Evolutionary conservation across 768 basidiomycete genomes (phyloP), one percentile per base, ranked within the genome.

Genomic region (Lyophyllum atratum): DNA sequence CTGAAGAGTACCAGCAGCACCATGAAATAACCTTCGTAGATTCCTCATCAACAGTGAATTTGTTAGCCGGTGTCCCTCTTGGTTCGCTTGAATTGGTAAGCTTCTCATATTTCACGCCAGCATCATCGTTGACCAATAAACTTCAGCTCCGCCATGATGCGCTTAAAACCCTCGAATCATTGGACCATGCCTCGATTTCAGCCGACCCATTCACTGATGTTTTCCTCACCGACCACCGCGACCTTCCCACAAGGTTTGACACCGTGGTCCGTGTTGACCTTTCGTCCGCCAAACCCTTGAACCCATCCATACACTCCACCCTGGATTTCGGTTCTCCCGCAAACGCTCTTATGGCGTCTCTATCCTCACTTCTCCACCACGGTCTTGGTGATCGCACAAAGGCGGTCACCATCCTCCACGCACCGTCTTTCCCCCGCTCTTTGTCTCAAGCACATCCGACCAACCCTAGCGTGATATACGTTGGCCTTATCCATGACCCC

Each of bases 21-120:
- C 75, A 81, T 52, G 73, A 77, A 3, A 80, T 86, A 8, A 79
- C 90, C 19, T 85, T 96, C 49, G 88, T 96, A 1, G 95, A 95
- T 64, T 82, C 88, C 1, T 80, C 85, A 0, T 92, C 93, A 0
- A 79, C 80, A 8, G 76, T 89, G 46, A 98, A 99, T 67, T 66
- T 95, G 10, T 71, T 96, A 21, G 83, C 86, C 0, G 86, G 83
- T 9, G 82, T 95, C 28, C 91, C 95, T 19, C 62, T 84, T 14
- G 82, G 89, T 2, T 94, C 93, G 1, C 76, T 98, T 1, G 83
- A 90, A 49, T 73, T 96, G 71, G 91, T 95, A 68, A 64, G 80
- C 33, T 63, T 12, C 19, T 40, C 10, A 34, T 22, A 5, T 17
- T 10, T 15, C 2, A 11, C n/a, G 43, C 10, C 31, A 26, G 33